Evolutionary conservation across 257 asterid genomes (phyloP), one percentile per base, ranked within the genome.

Genomic region (Jacaranda copaia): DNA sequence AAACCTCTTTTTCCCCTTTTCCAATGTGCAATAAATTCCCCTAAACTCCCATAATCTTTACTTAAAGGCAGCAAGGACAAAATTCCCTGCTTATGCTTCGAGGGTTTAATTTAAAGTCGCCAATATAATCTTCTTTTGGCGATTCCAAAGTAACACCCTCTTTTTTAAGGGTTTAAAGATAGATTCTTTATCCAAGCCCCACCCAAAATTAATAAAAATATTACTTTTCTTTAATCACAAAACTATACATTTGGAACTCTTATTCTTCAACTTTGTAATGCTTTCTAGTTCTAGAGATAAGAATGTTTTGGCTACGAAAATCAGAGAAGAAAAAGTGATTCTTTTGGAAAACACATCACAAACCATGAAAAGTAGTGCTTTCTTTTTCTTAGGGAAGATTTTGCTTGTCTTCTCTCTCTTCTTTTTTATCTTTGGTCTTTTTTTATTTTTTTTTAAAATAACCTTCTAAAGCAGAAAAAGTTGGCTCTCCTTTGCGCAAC

Each of bases 271-370:
- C 81, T 81, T 87, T 85, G 83, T 74, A 65, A 51, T 88, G 87
- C 84, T 87, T 85, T 90, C 68, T 72, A 70, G 79, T 85, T 90
- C 73, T 71, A 70, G 79, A 83, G 94, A 87, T 89, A 82, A 85
- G 90, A 89, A 89, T 86, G 91, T 87, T 52, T 77, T 89, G 87
- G 82, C 83, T 89, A 81, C 85, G 55, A 82, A 87, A 88, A 85
- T 83, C 93, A 91, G 81, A 78, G 83, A 79, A 72, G 79, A 67
- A 69, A 83, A 89, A 87, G 77, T 79, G 67, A 77, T 85, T 85
- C 89, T 82, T 84, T 84, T 66, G 85, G 87, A 82, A 88, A 82
- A 87, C 85, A 89, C 87, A 84, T 89, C 72, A 70, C 76, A 79
- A 77, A 78, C 79, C 91, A 91, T 91, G 59, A 88, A 91, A 85